These are phyloP conservation scores for Alternaria viburni DNA, from an alignment of 2,329 filamentous ascomycete species.

Conservation along the genomic window DNA sequence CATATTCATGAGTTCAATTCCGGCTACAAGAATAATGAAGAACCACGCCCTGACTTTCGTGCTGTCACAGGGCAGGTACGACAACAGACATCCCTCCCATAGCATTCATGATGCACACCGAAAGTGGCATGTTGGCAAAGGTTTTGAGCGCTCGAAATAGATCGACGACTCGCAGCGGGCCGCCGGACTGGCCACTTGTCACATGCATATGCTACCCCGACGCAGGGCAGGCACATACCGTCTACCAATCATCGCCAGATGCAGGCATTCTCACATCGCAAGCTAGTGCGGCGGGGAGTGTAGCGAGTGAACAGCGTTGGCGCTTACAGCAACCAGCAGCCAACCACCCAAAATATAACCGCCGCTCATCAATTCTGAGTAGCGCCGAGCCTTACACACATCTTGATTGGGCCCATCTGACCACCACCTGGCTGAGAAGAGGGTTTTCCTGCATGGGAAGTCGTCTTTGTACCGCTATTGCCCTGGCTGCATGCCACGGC, in stretches of 20 bases:
- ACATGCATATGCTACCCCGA: constrained; percentile 39
- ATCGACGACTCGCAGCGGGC: constrained; percentile 39
- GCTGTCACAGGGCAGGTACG: constrained; percentile 2
- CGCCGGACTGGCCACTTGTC: constrained; percentile 35
- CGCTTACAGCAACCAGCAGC: constrained; percentile 42
- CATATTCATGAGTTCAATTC: background rate
- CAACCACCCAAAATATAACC: constrained; percentile 48
- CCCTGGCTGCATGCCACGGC: constrained; percentile 18
- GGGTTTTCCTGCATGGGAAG: constrained; percentile 41
- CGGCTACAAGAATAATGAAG: background rate
- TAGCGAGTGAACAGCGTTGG: constrained; percentile 40
- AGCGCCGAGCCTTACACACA: constrained; percentile 40
- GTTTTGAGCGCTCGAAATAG: constrained; percentile 41
- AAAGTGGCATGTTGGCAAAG: constrained; percentile 13
- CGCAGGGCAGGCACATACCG: constrained; percentile 35
- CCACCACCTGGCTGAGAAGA: constrained; percentile 34
- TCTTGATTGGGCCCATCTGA: constrained; percentile 40
- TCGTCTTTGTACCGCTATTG: constrained; percentile 44
- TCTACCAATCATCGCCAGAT: constrained; percentile 34
- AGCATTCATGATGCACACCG: constrained; percentile 16
- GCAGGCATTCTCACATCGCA: constrained; percentile 19
- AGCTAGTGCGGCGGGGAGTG: constrained; percentile 28
- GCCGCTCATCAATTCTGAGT: constrained; percentile 35
- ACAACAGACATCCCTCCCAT: constrained; percentile 18
- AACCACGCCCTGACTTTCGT: background rate